Base-by-base conservation (phyloP, 305 asterid species). In the Ajuga reptans region DNA sequence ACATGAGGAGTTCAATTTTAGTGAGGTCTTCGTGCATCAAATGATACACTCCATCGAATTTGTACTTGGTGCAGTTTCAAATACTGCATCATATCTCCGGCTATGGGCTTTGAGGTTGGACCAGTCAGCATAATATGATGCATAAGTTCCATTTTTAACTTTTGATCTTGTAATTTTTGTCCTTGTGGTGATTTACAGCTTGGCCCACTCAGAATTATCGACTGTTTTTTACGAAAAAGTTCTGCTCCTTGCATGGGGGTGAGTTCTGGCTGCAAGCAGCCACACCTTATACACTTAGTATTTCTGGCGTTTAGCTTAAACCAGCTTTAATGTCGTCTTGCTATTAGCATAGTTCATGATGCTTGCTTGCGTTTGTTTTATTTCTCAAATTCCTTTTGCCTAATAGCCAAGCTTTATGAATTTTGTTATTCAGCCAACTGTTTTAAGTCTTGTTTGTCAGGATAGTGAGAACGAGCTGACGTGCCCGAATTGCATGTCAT, bases 31-130 rank as follows among this genome's bases (percentile, higher is more conserved):
- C 72, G 98, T 93, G 81, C 98, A 93, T 79, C 98, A 90, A 75
- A 90, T 90, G 98, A 93, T 93, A 86, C 98, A 93, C 67, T 68
- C 96, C 62, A 93, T 93, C 60, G 98, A 93, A 81, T 93, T 93
- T 62, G 96, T 93, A 54, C 90, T 93, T 49, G 98, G 98, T 64
- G 95, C 98, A 46, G 98, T 93, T 77, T 90, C 98, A 54, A 93
- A 93, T 78, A 93, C 98, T 59, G 97, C 98, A 58, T 93, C 98
- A 21, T 90, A 93, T 77, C 98, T 90, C 68, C 89, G 97, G 66
- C 84, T 93, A 43, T 93, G 98, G 98, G 98, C 97, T 69, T 83
- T 93, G 81, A 93, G 98, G 98, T 93, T 75, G 31, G 68, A 56
- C 56, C 57, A 4, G 5, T 74, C 52, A 59, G 47, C 69, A 46